Evolutionary conservation across 805 yeast genomes (phyloP), one percentile per base, ranked within the genome.

Genomic region (Yamadazyma nakazawae): DNA sequence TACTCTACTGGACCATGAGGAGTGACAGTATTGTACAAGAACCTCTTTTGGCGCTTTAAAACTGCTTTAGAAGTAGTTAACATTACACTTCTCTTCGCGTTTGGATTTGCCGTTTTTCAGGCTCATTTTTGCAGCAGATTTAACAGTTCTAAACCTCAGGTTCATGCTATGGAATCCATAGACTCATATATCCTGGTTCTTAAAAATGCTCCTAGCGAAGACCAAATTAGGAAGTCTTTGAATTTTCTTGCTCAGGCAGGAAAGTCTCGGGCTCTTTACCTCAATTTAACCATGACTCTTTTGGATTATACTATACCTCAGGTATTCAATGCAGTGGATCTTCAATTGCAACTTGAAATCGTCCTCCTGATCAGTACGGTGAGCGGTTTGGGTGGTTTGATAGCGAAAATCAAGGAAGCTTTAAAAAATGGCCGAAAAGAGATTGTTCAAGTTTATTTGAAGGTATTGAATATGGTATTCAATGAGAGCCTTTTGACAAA

Each of bases 251-350:
- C 17, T 7, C 24, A 13, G 17, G 18, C 14, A 4, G 17, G 10
- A 1, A 26, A 12, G 10, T 16, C 30, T 19, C 34, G 37, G 17
- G 39, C 19, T 13, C 6, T 16, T 10, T 12, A 13, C 21, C 35
- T 44, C n/a, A 32, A 25, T 12, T 14, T 47, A 16, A 25, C 61
- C 9, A 50, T 64, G 2, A 37, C 56, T 1, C 52, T 70, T 17
- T 52, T 70, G 19, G 59, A 67, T 36, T 52, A 57, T 49, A 67
- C 72, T 2, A 54, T 71, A 4, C 74, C 74, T 4, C 64, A 66
- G 44, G 51, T 60, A 6, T 70, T 58, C 47, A 16, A 16, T 7
- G 9, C 45, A 5, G 16, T 48, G 4, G 65, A 64, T 0, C 18
- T 25, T 2, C 35, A 42, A 0, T 46, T 60, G 2, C 48, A 47